phyloP scores from a whole-genome alignment of 176 grass and related monocot species.

The Carex myosuroides region DNA sequence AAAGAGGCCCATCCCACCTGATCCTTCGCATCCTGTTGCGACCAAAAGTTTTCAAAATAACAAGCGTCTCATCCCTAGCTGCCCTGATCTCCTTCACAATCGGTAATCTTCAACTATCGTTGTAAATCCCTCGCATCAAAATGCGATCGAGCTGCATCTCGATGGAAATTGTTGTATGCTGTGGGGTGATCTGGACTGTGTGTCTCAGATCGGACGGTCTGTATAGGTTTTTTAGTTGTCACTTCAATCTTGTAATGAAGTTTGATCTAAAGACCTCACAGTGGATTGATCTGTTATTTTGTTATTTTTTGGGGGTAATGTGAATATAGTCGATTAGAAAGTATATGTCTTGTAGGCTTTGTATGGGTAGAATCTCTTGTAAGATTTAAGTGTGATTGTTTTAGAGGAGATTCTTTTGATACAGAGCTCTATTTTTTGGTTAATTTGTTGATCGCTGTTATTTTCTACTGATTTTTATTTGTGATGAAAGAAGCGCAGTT shows the following conservation, averaged over 20 bases:
- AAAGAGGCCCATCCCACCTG: not conserved
- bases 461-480: not conserved
- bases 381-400: not conserved
- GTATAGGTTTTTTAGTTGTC: not conserved
- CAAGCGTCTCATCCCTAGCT: not conserved
- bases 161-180: not conserved
- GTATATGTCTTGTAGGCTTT: conserved; percentile 11
- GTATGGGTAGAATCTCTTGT: conserved; percentile 20
- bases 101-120: not conserved
- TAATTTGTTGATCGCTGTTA: not conserved
- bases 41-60: not conserved
- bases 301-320: not conserved
- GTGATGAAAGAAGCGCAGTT: not conserved
- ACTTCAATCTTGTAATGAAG: not conserved
- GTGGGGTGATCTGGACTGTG: not conserved
- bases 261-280: not conserved
- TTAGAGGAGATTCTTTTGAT: conserved; percentile 10
- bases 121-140: not conserved
- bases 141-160: not conserved
- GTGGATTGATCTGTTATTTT: not conserved
- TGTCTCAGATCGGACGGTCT: not conserved
- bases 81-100: conserved; percentile 13
- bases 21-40: not conserved
- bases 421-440: conserved; percentile 15
- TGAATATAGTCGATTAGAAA: not conserved